Evolutionary conservation across 176 grass and related monocot genomes (phyloP), one percentile per base, ranked within the genome.

Genomic region (Hyparrhenia diplandra): DNA sequence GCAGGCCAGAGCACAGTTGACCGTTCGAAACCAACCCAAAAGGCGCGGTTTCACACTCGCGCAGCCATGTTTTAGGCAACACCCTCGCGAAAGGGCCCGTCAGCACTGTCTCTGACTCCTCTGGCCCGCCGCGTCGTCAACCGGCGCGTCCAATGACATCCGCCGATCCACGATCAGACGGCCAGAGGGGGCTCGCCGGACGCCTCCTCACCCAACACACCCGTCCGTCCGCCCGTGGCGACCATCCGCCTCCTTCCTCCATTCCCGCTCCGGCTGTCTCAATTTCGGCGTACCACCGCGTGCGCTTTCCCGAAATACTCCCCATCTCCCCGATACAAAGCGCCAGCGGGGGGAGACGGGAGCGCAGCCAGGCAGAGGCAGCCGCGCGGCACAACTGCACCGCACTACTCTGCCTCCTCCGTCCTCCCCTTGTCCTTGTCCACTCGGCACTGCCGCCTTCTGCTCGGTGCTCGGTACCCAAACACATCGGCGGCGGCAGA

Each of bases 251-350:
- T n/a, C n/a, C n/a, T n/a, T 39, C 37, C 37, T 39, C 70, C 65
- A 73, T 83, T 87, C 83, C 71, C 78, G 73, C 64, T 37, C 30
- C 41, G 47, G 39, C 41, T 70, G 76, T 82, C 85, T 36, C 80
- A 83, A 87, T 65, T 83, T 83, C 13, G 31, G 31, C 54, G 71
- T 42, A 45, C 68, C 82, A 20, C 79, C 73, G 85, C 55, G 67
- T 27, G 30, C 57, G 73, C 73, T 77, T 88, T 88, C 71, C 87
- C 67, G 83, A 85, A 90, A 59, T 57, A 75, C 76, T 76, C 76
- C 67, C 52, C 32, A 9, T 27, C 69, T 13, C 20, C 8, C 55
- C 47, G n/a, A 12, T 87, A 87, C 79, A 83, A 87, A 78, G 73
- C 72, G 79, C 71, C 40, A n/a, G n/a, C 10, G n/a, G 36, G 5